Evolutionary conservation across 768 basidiomycete species (phyloP).

Genomic region (Lyophyllum semitale): DNA sequence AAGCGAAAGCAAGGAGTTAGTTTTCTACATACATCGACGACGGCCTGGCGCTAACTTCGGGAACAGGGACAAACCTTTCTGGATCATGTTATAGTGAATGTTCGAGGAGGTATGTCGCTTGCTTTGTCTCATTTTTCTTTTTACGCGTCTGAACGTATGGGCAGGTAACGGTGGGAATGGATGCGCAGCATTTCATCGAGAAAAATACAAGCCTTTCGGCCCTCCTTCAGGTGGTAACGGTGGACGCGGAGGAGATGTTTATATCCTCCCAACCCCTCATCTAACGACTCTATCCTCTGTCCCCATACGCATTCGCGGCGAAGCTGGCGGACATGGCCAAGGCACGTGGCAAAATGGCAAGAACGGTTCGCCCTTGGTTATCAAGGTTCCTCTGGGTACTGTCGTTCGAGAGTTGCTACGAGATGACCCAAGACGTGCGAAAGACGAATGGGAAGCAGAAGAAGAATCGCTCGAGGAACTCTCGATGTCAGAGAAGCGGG

Average conservation of each 20-base stretch:
- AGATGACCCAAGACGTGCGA: slow-evolving; percentile 63
- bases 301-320: slow-evolving; percentile 65
- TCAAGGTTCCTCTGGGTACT: slow-evolving; percentile 89
- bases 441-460: slow-evolving; percentile 75
- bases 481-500: slow-evolving; percentile 45
- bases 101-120: slow-evolving; percentile 64
- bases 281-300: slow-evolving; percentile 80
- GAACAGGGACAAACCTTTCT: slow-evolving; percentile 75
- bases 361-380: slow-evolving; percentile 67
- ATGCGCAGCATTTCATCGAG: slow-evolving; percentile 90
- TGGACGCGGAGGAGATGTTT: slow-evolving; percentile 86
- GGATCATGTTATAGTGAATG: slow-evolving; percentile 78
- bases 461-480: slow-evolving; percentile 57
- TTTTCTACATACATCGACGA: not conserved
- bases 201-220: slow-evolving; percentile 80
- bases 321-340: slow-evolving; percentile 69
- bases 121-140: not conserved
- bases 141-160: slow-evolving; percentile 1
- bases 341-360: slow-evolving; percentile 90
- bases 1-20: slow-evolving; percentile 73
- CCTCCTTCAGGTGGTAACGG: slow-evolving; percentile 95
- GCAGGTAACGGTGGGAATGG: slow-evolving; percentile 90
- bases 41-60: slow-evolving; percentile 10
- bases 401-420: slow-evolving; percentile 76
- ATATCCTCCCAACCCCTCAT: slow-evolving; percentile 75